Percentiles rank a stretch among this genome's conserved stretches.
Conservation (phyloP, 305 asterid species). For the Ilex paraguariensis region DNA sequence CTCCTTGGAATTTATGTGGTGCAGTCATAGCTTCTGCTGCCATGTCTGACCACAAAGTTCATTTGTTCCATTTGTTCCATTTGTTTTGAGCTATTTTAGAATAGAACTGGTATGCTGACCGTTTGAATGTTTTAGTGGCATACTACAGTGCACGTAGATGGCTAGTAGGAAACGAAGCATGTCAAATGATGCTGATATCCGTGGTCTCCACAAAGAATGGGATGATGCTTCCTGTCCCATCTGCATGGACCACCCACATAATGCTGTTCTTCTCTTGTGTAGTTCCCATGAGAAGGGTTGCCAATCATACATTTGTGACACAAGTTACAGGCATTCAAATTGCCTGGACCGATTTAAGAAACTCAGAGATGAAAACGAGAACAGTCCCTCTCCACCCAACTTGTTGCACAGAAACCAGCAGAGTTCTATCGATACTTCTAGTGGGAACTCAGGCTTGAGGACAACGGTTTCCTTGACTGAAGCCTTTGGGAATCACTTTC, state of each 20-base stretch:
- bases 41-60: slow-evolving; percentile 5
- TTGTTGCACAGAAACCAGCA: slow-evolving; percentile 29
- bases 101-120: slow-evolving; percentile 28
- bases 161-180: slow-evolving; percentile 92
- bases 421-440: slow-evolving; percentile 23
- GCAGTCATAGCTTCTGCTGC: not conserved
- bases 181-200: slow-evolving; percentile 60
- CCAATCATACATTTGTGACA: slow-evolving; percentile 84
- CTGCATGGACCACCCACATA: slow-evolving; percentile 99
- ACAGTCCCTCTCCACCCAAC: slow-evolving; percentile 24
- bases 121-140: slow-evolving; percentile 44
- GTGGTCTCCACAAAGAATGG: slow-evolving; percentile 73
- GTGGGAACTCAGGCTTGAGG: slow-evolving; percentile 28
- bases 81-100: slow-evolving; percentile 3
- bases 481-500: slow-evolving; percentile 17
- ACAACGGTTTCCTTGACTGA: slow-evolving; percentile 18
- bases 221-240: slow-evolving; percentile 89
- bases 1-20: not conserved
- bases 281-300: slow-evolving; percentile 86
- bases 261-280: slow-evolving; percentile 91
- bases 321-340: slow-evolving; percentile 92
- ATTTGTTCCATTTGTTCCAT: slow-evolving; percentile 4
- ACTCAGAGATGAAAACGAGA: slow-evolving; percentile 51
- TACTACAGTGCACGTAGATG: slow-evolving; percentile 73
- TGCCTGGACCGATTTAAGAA: slow-evolving; percentile 87